Evolutionary conservation across 1,284 basidiomycete species (phyloP).

Genomic region (Tilletia caries): DNA sequence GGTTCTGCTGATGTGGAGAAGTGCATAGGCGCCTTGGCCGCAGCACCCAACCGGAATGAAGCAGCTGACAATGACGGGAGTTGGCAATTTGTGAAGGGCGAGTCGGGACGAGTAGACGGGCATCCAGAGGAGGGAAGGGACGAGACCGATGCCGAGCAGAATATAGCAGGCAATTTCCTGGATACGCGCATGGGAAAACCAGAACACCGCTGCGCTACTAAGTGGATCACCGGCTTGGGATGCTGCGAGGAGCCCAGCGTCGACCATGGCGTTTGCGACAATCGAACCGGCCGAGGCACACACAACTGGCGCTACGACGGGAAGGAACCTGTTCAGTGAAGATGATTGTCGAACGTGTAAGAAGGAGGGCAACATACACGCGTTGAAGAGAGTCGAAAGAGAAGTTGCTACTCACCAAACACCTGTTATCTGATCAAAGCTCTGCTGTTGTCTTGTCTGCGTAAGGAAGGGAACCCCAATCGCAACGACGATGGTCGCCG

Average conservation of each 20-base stretch:
- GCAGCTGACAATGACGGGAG: conserved; percentile 62
- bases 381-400: background rate
- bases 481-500: conserved; percentile 63
- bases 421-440: conserved; percentile 55
- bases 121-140: conserved; percentile 8
- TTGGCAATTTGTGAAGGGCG: conserved; percentile 53
- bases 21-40: conserved; percentile 65
- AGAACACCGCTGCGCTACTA: conserved; percentile 48
- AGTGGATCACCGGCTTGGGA: conserved; percentile 58
- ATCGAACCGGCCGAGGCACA: conserved; percentile 66
- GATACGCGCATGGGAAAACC: background rate
- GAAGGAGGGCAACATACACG: background rate
- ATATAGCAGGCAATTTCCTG: background rate
- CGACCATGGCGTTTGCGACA: conserved; percentile 58
- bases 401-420: conserved; percentile 23
- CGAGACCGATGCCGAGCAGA: conserved; percentile 9
- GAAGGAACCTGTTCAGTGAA: conserved; percentile 58
- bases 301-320: conserved; percentile 70
- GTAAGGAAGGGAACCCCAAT: conserved; percentile 68
- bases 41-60: conserved; percentile 63
- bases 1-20: conserved; percentile 53
- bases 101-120: background rate
- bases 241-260: conserved; percentile 57
- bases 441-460: conserved; percentile 65
- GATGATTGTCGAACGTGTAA: no score